These are phyloP conservation scores for Hirschioporus abietinus DNA, from an alignment of 768 basidiomycete species.

Conservation along the genomic window DNA sequence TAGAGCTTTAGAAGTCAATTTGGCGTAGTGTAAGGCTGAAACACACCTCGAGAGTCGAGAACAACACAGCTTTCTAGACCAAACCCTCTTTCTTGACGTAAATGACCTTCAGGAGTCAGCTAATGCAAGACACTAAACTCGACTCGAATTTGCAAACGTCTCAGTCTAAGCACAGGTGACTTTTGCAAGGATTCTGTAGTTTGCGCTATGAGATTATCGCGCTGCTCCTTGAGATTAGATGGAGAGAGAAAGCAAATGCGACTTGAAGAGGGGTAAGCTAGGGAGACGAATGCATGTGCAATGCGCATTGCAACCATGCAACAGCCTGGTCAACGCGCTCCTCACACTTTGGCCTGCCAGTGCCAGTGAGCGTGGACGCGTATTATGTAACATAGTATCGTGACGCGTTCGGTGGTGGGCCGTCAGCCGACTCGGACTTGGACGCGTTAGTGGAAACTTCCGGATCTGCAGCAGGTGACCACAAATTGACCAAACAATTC, in stretches of 20 bases:
- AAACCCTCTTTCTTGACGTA: not conserved
- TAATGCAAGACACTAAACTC: not conserved
- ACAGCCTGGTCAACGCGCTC: not conserved
- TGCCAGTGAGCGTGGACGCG: not conserved
- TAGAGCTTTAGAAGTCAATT: not conserved
- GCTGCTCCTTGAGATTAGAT: not conserved
- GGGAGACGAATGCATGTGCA: not conserved
- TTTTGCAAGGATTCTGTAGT: not conserved
- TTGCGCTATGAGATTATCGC: not conserved
- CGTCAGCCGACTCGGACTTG: too few species aligned
- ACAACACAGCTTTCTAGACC: not conserved
- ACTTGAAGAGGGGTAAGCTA: not conserved
- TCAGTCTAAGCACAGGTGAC: not conserved
- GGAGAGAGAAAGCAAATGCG: not conserved
- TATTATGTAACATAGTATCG: not conserved
- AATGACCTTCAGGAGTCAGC: not conserved
- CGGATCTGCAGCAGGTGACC: not conserved
- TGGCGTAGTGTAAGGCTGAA: not conserved
- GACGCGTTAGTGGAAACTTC: not conserved
- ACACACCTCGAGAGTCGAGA: not conserved
- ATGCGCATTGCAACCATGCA: conserved; percentile 1
- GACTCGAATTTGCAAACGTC: not conserved
- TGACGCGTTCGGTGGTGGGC: too few species aligned
- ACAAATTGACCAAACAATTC: too few species aligned
- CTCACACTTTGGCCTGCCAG: too few species aligned